phyloP scores from a whole-genome alignment of 768 basidiomycete genomes.

The Boletus pseudo-olivaceus region DNA sequence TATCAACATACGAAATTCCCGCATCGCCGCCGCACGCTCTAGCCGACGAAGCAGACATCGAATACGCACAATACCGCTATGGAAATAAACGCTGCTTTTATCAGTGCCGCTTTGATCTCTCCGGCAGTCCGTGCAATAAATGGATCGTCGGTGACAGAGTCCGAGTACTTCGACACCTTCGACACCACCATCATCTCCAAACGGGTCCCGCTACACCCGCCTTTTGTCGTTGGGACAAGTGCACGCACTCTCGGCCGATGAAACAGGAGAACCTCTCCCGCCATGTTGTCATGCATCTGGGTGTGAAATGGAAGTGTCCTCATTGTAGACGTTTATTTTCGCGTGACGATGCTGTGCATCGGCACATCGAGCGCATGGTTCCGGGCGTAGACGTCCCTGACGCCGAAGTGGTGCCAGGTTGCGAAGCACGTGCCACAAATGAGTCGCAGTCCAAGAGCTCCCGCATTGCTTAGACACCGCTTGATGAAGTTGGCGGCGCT shows the following conservation, averaged over 20 bases:
- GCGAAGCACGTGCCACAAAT: conserved; percentile 11
- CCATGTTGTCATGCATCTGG: conserved; percentile 28
- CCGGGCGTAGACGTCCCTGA: conserved; percentile 22
- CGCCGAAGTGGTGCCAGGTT: conserved; percentile 22
- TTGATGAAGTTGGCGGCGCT: background rate
- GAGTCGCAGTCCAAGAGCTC: conserved; percentile 1
- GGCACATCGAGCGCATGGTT: conserved; percentile 30
- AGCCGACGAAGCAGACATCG: conserved; percentile 21
- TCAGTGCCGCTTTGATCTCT: conserved; percentile 24
- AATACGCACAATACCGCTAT: conserved; percentile 21
- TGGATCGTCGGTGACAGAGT: conserved; percentile 27
- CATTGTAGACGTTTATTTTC: conserved; percentile 26
- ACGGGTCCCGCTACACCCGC: conserved; percentile 12
- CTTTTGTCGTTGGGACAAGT: conserved; percentile 23
- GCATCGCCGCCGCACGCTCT: background rate
- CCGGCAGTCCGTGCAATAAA: conserved; percentile 23
- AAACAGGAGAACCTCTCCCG: conserved; percentile 33
- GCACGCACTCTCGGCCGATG: conserved; percentile 23
- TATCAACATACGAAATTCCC: background rate
- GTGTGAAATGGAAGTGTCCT: conserved; percentile 30
- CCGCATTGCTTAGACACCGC: conserved; percentile 4
- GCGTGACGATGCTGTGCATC: conserved; percentile 32
- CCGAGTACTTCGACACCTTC: conserved; percentile 27
- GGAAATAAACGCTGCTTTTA: conserved; percentile 18
- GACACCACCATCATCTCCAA: conserved; percentile 21